phyloP scores from a whole-genome alignment of 225 moss, liverwort and hornwort genomes.

The Bryum argenteum region DNA sequence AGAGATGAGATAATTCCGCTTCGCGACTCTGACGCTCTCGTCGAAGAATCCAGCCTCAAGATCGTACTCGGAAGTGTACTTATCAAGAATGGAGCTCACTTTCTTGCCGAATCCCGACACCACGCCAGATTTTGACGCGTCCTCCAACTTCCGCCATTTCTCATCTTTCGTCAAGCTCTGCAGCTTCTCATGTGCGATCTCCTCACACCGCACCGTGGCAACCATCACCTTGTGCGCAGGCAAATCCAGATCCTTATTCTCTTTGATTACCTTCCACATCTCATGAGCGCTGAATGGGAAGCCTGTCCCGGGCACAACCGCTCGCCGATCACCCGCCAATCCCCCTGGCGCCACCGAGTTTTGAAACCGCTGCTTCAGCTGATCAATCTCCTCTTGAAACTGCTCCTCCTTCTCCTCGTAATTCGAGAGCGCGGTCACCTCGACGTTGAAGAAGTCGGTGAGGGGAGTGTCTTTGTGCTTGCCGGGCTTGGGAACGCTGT shows the following conservation, averaged over 20 bases:
- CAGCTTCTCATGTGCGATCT: constrained; percentile 90
- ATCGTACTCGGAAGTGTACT: constrained; percentile 71
- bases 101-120: constrained; percentile 71
- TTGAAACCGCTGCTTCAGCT: constrained; percentile 62
- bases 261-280: constrained; percentile 90
- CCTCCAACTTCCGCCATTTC: constrained; percentile 71
- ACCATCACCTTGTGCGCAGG: constrained; percentile 99
- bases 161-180: constrained; percentile 51
- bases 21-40: constrained; percentile 71
- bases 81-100: constrained; percentile 59
- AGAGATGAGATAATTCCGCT: constrained; percentile 72
- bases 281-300: constrained; percentile 81
- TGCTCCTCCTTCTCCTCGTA: constrained; percentile 88
- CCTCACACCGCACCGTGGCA: constrained; percentile 95
- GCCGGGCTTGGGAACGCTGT: constrained; percentile 74
- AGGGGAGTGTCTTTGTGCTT: constrained; percentile 58
- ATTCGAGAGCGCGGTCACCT: constrained; percentile 81
- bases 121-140: constrained; percentile 43
- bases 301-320: constrained; percentile 86
- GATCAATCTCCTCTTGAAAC: constrained; percentile 64
- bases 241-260: constrained; percentile 92
- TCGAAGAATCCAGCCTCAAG: constrained; percentile 83
- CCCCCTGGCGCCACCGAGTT: constrained; percentile 87
- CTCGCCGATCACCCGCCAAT: constrained; percentile 89
- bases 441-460: constrained; percentile 82